phyloP scores from a whole-genome alignment of 768 basidiomycete genomes.

The Mycena sanguinolenta region DNA sequence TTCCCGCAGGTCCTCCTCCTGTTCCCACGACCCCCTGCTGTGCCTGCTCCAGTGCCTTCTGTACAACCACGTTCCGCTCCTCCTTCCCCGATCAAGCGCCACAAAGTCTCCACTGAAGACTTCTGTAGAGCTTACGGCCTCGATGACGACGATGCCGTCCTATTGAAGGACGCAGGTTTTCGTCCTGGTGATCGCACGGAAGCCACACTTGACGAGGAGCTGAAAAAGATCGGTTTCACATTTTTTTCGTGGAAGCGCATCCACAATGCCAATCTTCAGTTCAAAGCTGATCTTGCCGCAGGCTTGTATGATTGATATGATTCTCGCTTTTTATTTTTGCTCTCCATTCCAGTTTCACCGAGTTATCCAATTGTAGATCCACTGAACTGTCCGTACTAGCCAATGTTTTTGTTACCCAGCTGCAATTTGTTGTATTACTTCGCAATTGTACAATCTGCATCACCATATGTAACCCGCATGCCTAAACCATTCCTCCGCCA shows the following conservation, averaged over 20 bases:
- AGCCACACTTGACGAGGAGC: background rate
- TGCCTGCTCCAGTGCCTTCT: background rate
- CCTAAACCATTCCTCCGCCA: constrained; percentile 36
- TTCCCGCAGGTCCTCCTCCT: background rate
- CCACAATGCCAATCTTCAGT: background rate
- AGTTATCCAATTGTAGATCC: background rate
- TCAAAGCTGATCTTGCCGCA: background rate
- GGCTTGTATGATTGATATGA: background rate
- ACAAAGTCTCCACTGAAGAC: no score
- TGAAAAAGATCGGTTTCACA: background rate
- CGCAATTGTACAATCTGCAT: background rate
- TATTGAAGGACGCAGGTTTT: background rate
- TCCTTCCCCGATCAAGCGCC: background rate
- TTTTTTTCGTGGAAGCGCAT: background rate
- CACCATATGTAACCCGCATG: constrained; percentile 42
- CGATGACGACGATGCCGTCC: no score
- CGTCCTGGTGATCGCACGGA: constrained; percentile 10
- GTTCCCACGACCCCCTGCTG: no score
- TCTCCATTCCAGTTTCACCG: background rate
- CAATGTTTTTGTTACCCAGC: background rate
- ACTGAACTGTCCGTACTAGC: background rate
- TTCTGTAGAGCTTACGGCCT: no score
- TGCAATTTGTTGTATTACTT: background rate
- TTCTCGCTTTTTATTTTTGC: background rate
- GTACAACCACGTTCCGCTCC: background rate